Conservation (phyloP, 352 stramenopile genomes). For the Thalassiosira delicatula region DNA sequence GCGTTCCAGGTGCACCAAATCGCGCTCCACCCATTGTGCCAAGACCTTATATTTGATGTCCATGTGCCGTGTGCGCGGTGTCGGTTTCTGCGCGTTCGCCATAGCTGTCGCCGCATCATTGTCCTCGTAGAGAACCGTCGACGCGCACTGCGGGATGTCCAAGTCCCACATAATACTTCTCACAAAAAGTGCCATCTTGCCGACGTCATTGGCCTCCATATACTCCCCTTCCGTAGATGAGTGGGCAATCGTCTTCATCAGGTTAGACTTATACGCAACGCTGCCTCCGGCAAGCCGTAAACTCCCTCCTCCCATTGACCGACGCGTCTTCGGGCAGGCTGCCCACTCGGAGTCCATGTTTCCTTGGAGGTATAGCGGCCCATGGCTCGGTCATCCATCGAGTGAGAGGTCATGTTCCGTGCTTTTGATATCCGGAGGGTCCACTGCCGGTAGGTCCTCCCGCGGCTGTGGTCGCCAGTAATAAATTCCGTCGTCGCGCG, state of each 20-base stretch:
- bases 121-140: constrained; percentile 28
- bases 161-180: constrained; percentile 27
- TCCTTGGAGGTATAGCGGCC: not conserved
- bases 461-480: constrained; percentile 5
- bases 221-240: constrained; percentile 29
- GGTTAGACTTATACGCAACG: constrained; percentile 20
- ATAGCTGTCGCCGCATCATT: constrained; percentile 22
- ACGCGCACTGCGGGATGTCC: not conserved
- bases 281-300: not conserved
- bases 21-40: constrained; percentile 46
- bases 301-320: not conserved
- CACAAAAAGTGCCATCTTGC: constrained; percentile 13
- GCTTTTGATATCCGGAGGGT: not conserved
- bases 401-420: constrained; percentile 2
- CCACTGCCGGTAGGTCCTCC: not conserved
- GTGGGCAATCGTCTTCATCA: constrained; percentile 5
- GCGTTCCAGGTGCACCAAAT: constrained; percentile 28
- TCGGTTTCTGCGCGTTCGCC: constrained; percentile 46
- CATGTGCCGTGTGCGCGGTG: constrained; percentile 46
- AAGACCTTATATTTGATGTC: constrained; percentile 57
- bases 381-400: not conserved
- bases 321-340: not conserved
- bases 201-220: constrained; percentile 16
- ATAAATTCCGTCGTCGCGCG: constrained; percentile 16
- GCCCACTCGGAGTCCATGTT: constrained; percentile 34